phyloP scores from a whole-genome alignment of 352 stramenopile species.

The Lagenidium giganteum region DNA sequence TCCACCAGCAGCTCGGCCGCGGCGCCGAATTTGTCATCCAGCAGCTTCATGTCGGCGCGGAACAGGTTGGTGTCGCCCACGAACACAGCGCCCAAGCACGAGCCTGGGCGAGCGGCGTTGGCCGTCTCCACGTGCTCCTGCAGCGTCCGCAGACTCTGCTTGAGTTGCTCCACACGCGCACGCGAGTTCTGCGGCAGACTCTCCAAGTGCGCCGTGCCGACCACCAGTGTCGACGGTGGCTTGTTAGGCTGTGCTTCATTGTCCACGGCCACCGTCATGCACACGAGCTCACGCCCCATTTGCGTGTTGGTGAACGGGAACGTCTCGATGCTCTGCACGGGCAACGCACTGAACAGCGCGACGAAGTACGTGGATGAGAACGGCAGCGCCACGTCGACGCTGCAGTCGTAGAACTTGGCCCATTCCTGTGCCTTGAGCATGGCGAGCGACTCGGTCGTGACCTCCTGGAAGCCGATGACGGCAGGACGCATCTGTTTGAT shows the following conservation, averaged over 20 bases:
- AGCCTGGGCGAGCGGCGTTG: conserved; percentile 2
- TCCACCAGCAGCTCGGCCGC: conserved; percentile 48
- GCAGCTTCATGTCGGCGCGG: conserved; percentile 45
- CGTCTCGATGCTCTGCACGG: conserved; percentile 50
- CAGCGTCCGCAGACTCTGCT: conserved; percentile 44
- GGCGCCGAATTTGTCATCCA: conserved; percentile 28
- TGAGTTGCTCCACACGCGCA: conserved; percentile 44
- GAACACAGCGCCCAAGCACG: conserved; percentile 55
- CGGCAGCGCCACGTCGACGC: conserved; percentile 50
- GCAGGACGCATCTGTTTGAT: conserved; percentile 48
- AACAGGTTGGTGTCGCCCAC: conserved; percentile 79
- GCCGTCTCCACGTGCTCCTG: conserved; percentile 31
- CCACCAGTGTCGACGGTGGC: conserved; percentile 38
- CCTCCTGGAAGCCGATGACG: conserved; percentile 74
- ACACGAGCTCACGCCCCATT: conserved; percentile 70
- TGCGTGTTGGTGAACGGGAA: conserved; percentile 63
- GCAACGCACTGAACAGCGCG: conserved; percentile 70
- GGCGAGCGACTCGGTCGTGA: conserved; percentile 53
- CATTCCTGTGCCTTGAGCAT: conserved; percentile 59
- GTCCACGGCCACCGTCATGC: conserved; percentile 45
- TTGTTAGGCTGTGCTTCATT: too few relatives aligned
- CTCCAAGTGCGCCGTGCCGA: conserved; percentile 68
- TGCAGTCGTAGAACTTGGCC: conserved; percentile 77
- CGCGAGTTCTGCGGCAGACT: conserved; percentile 52
- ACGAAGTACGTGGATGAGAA: conserved; percentile 77